Conservation (phyloP, 2,329 filamentous ascomycete genomes). For the Diaporthe amygdali region DNA sequence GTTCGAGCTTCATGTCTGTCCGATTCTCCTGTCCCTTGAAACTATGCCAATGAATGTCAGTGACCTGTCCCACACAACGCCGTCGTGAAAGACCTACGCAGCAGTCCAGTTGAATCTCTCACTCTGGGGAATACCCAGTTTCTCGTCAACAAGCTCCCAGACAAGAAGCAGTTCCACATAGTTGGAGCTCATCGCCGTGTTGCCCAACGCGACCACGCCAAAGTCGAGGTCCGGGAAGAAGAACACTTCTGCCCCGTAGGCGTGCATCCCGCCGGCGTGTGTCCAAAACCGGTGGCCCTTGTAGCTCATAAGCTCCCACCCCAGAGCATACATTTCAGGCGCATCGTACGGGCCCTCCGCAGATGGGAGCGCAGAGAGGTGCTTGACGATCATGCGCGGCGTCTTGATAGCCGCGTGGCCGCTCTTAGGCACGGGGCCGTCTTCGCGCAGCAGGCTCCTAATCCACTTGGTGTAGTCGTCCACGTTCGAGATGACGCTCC, state of each 20-base stretch:
- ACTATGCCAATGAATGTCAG: constrained; percentile 29
- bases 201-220: constrained; percentile 48
- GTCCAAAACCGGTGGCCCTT: constrained; percentile 46
- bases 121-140: constrained; percentile 38
- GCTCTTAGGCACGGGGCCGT: constrained; percentile 38
- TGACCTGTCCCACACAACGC: background rate
- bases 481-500: constrained; percentile 50
- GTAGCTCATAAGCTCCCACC: constrained; percentile 45
- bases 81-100: constrained; percentile 31
- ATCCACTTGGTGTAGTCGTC: constrained; percentile 59
- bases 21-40: constrained; percentile 25
- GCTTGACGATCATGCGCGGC: constrained; percentile 36
- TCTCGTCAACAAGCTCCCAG: constrained; percentile 47
- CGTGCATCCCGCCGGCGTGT: constrained; percentile 50
- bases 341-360: constrained; percentile 34
- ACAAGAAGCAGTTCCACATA: constrained; percentile 37
- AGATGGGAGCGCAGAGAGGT: background rate
- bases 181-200: constrained; percentile 48
- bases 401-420: constrained; percentile 39
- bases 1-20: constrained; percentile 32
- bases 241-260: constrained; percentile 47
- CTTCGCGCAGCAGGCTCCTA: constrained; percentile 47
- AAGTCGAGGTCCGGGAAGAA: constrained; percentile 50
- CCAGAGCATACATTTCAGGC: constrained; percentile 45
- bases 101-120: constrained; percentile 43